These are phyloP conservation scores for Phyllachora maydis DNA, from an alignment of 2,329 filamentous ascomycete species.

Conservation along the genomic window DNA sequence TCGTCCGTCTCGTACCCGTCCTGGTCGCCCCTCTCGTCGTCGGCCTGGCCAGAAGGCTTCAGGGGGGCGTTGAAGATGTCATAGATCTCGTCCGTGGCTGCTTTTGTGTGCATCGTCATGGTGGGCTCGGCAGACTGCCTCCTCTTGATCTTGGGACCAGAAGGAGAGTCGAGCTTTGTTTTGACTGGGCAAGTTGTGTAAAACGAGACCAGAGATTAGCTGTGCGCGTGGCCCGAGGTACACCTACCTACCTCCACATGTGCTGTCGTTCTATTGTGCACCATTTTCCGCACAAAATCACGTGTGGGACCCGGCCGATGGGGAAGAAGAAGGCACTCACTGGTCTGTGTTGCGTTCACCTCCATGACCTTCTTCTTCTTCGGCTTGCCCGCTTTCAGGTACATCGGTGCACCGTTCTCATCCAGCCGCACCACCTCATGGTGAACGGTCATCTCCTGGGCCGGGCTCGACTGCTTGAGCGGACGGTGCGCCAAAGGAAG, in stretches of 20 bases:
- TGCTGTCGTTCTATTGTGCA: no score
- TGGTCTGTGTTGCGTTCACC: slow-evolving; percentile 79
- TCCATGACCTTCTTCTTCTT: slow-evolving; percentile 69
- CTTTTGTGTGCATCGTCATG: slow-evolving; percentile 91
- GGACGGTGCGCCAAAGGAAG: no score
- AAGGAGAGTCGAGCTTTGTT: slow-evolving; percentile 79
- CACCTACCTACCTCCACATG: no score
- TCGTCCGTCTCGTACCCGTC: slow-evolving; percentile 57
- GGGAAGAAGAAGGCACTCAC: slow-evolving; percentile 38
- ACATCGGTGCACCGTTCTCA: slow-evolving; percentile 31
- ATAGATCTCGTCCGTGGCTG: slow-evolving; percentile 93
- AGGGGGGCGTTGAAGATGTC: slow-evolving; percentile 88
- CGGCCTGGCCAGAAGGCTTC: slow-evolving; percentile 14
- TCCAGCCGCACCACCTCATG: slow-evolving; percentile 26
- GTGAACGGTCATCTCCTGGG: slow-evolving; percentile 19
- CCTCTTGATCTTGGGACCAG: slow-evolving; percentile 63
- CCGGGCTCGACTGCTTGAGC: no score
- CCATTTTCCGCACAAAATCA: no score
- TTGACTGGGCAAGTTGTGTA: slow-evolving; percentile 38
- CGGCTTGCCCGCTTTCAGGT: slow-evolving; percentile 16
- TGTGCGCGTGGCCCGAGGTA: no score
- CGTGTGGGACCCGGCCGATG: no score
- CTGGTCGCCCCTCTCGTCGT: slow-evolving; percentile 30
- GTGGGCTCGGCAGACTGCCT: slow-evolving; percentile 67
- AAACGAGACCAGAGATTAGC: not conserved